phyloP scores from a whole-genome alignment of 371 early-diverging fungal genomes.

The Zopfochytrium polystomum region DNA sequence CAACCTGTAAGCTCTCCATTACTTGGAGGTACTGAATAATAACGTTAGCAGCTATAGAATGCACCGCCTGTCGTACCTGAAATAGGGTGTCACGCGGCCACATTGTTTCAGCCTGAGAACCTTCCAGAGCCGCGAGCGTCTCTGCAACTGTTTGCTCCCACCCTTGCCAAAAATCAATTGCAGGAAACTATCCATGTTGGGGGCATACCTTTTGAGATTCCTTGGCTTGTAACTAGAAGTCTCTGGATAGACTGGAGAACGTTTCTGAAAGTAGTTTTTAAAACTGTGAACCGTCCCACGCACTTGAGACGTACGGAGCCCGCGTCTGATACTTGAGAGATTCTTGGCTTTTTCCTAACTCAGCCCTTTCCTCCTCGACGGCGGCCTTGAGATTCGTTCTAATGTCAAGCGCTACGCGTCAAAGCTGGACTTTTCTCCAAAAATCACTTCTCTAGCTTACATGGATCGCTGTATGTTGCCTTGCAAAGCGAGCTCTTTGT shows the following conservation, averaged over 20 bases:
- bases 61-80: constrained; percentile 17
- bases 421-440: background rate
- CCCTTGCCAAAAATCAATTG: constrained; percentile 1
- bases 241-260: constrained; percentile 25
- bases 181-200: background rate
- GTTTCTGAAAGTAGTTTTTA: no score
- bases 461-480: constrained; percentile 29
- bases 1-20: constrained; percentile 29
- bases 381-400: constrained; percentile 24
- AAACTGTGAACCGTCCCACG: no score
- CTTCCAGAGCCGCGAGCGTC: constrained; percentile 28
- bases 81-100: constrained; percentile 33
- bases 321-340: no score
- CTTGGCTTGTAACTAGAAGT: constrained; percentile 27
- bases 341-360: no score
- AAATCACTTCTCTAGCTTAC: constrained; percentile 3
- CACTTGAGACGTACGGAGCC: no score
- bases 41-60: background rate
- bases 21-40: constrained; percentile 18
- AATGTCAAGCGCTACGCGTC: no score
- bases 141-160: constrained; percentile 38
- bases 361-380: background rate
- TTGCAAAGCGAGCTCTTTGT: constrained; percentile 38
- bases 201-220: constrained; percentile 28
- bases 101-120: constrained; percentile 26